Evolutionary conservation across 371 early-diverging fungal genomes (phyloP).

Genomic region (Saksenaea oblongispora): DNA sequence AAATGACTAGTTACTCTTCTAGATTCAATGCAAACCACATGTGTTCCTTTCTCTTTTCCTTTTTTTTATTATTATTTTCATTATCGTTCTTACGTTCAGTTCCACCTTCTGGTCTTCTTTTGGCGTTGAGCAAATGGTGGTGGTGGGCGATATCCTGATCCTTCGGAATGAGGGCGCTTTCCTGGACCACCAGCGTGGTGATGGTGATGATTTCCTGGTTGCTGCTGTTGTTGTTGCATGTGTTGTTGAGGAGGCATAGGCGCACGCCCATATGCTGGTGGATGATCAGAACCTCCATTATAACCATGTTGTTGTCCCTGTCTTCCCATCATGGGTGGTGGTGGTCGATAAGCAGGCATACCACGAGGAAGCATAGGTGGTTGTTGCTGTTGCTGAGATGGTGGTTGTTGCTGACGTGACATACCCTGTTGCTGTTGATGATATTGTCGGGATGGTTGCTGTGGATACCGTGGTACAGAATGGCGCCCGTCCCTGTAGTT

Average conservation of each 20-base stretch:
- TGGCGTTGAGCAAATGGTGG: constrained; percentile 21
- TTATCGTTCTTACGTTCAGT: neutral
- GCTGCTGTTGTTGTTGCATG: constrained; percentile 2
- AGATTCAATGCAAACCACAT: neutral
- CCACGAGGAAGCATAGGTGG: neutral
- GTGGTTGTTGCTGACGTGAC: constrained; percentile 8
- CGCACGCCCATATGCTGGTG: constrained; percentile 18
- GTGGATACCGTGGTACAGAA: neutral
- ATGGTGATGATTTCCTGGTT: constrained; percentile 2
- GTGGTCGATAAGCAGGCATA: constrained; percentile 11
- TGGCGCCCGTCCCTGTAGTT: neutral
- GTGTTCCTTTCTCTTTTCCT: neutral
- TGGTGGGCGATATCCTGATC: constrained; percentile 23
- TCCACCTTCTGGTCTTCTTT: constrained; percentile 3
- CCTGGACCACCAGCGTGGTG: neutral
- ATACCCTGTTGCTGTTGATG: constrained; percentile 11
- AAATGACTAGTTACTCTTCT: neutral
- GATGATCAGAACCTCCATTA: neutral
- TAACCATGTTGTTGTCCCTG: constrained; percentile 1
- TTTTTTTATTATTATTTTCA: neutral
- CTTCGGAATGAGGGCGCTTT: constrained; percentile 3
- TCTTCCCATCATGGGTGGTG: constrained; percentile 11
- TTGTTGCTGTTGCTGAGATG: constrained; percentile 11
- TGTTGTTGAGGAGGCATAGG: constrained; percentile 3
- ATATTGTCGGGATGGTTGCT: constrained; percentile 7